These are phyloP conservation scores for Neoboletus magnificus DNA, from an alignment of 768 basidiomycete species.

Conservation along the genomic window DNA sequence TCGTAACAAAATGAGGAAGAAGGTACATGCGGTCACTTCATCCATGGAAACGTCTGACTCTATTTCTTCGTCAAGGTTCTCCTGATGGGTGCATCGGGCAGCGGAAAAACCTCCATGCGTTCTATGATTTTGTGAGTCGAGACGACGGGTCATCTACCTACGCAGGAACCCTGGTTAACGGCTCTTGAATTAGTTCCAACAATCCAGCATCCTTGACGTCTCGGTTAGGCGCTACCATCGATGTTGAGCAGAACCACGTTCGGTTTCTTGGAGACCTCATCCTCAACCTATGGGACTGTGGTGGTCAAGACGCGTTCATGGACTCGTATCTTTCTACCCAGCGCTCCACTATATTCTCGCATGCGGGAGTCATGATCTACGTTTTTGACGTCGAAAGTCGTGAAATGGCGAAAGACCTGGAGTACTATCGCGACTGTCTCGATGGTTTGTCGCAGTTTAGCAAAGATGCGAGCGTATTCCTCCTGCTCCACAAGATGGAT, in stretches of 20 bases:
- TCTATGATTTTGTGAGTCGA: slow-evolving; percentile 92
- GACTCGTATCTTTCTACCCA: slow-evolving; percentile 93
- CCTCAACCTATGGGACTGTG: slow-evolving; percentile 98
- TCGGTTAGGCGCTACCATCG: slow-evolving; percentile 93
- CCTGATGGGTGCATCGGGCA: slow-evolving; percentile 95
- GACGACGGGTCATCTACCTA: not conserved
- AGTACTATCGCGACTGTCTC: slow-evolving; percentile 91
- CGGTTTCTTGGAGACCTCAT: slow-evolving; percentile 95
- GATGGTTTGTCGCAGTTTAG: slow-evolving; percentile 75
- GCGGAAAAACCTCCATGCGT: slow-evolving; percentile 96
- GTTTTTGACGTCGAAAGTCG: slow-evolving; percentile 93
- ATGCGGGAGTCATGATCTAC: slow-evolving; percentile 97
- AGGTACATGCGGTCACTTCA: slow-evolving; percentile 14
- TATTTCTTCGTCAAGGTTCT: slow-evolving; percentile 60
- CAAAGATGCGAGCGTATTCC: slow-evolving; percentile 80
- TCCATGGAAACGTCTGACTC: not conserved
- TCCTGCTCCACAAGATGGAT: slow-evolving; percentile 98
- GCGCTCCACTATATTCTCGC: slow-evolving; percentile 91
- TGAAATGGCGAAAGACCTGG: slow-evolving; percentile 81
- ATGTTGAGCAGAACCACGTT: slow-evolving; percentile 97
- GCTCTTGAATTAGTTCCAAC: slow-evolving; percentile 62
- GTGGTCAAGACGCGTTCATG: slow-evolving; percentile 97
- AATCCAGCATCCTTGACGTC: slow-evolving; percentile 90
- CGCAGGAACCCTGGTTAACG: slow-evolving; percentile 3
- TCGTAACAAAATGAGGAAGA: slow-evolving; percentile 31